Evolutionary conservation across 2,329 filamentous ascomycete species (phyloP).

Genomic region (Cladosporium sp.): DNA sequence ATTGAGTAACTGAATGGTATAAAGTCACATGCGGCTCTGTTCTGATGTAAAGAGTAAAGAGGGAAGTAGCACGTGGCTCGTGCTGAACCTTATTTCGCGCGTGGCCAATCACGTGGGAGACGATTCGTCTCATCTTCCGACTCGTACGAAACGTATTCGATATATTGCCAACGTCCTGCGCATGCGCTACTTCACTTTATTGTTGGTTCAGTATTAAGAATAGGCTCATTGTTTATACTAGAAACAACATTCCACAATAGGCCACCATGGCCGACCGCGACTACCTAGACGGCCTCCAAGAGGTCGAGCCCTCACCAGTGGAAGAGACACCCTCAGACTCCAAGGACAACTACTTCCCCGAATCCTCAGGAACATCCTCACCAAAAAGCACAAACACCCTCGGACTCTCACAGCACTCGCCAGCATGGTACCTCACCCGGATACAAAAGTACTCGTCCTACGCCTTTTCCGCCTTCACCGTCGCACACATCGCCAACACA

Average conservation of each 20-base stretch:
- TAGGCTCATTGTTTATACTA: background rate
- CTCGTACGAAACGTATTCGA: slow-evolving; percentile 7
- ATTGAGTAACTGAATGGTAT: background rate
- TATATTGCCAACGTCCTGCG: background rate
- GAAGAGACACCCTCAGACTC: slow-evolving; percentile 52
- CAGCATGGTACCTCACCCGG: slow-evolving; percentile 73
- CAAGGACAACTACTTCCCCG: slow-evolving; percentile 52
- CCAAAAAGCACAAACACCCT: slow-evolving; percentile 41
- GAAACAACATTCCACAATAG: background rate
- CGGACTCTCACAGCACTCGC: slow-evolving; percentile 65
- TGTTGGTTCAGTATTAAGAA: background rate
- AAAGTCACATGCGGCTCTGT: background rate
- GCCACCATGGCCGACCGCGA: slow-evolving; percentile 34
- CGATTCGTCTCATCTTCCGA: slow-evolving; percentile 8
- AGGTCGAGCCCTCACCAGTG: slow-evolving; percentile 82
- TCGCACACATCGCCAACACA: slow-evolving; percentile 77
- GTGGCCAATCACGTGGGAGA: background rate
- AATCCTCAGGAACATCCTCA: slow-evolving; percentile 20
- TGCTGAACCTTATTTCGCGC: background rate
- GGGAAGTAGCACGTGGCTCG: background rate
- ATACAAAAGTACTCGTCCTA: slow-evolving; percentile 90
- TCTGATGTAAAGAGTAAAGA: too few relatives aligned
- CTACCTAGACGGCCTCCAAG: slow-evolving; percentile 53
- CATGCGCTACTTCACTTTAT: background rate
- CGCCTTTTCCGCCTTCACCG: slow-evolving; percentile 73